phyloP scores from a whole-genome alignment of 495 filamentous ascomycete species.

The Margaritispora aquatica region DNA sequence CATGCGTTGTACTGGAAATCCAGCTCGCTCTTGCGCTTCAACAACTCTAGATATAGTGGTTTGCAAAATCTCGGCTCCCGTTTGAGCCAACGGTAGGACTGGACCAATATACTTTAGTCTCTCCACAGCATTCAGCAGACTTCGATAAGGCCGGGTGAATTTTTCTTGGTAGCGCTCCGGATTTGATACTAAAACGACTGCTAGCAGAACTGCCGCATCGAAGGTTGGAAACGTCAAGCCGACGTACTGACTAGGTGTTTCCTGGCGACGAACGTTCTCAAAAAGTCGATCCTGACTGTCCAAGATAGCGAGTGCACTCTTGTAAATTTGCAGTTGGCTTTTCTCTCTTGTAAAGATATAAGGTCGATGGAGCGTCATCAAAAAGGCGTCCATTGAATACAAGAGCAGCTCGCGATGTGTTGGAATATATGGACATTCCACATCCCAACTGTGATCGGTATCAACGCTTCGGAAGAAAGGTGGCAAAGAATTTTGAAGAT shows the following conservation, averaged over 20 bases:
- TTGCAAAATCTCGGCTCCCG: not conserved
- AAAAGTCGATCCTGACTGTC: constrained; percentile 1
- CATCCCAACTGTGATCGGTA: not conserved
- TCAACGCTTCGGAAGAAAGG: not conserved
- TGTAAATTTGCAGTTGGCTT: constrained; percentile 1
- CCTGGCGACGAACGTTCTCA: not conserved
- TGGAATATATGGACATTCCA: not conserved
- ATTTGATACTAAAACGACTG: not conserved
- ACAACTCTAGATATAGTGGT: not conserved
- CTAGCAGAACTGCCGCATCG: not conserved
- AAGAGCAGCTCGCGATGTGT: not conserved
- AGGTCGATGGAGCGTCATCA: not conserved
- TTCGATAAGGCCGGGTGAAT: not conserved
- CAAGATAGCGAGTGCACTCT: not conserved
- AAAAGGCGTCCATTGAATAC: not conserved
- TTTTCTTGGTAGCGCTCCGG: not conserved
- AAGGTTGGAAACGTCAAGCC: constrained; percentile 1
- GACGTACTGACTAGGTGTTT: not conserved
- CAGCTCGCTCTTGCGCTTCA: not conserved
- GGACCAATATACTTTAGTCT: not conserved
- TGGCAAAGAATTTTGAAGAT: not conserved
- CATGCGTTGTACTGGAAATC: not conserved
- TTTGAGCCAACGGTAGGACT: not conserved
- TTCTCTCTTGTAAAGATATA: constrained; percentile 1
- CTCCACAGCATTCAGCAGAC: not conserved